Percentiles rank a stretch among this genome's conserved stretches.
These are phyloP conservation scores for Macaranga tanarius DNA, from an alignment of 441 rosid genomes.

Conservation along the genomic window DNA sequence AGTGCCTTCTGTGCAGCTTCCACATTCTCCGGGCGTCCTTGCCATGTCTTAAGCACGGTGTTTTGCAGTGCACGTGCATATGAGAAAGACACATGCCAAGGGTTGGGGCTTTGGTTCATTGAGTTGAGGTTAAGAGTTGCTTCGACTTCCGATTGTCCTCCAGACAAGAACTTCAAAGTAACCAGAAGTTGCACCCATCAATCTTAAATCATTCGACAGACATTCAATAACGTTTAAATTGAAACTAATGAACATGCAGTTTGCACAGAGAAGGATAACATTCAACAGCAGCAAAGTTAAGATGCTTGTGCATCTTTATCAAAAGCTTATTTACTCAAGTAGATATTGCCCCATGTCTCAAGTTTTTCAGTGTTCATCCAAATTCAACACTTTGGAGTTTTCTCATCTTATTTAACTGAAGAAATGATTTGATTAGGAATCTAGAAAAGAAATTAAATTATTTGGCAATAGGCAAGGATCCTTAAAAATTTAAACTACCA, in stretches of 20 bases:
- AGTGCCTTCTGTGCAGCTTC: slow-evolving; percentile 88
- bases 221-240: neutral
- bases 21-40: slow-evolving; percentile 76
- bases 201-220: neutral
- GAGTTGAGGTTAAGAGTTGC: slow-evolving; percentile 91
- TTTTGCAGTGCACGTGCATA: slow-evolving; percentile 97
- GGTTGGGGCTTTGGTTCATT: slow-evolving; percentile 97
- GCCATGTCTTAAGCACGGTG: slow-evolving; percentile 96
- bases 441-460: neutral
- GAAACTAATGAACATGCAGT: neutral
- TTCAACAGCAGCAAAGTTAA: neutral
- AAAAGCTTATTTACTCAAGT: neutral
- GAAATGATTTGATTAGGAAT: neutral
- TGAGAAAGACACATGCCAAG: slow-evolving; percentile 99
- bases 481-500: neutral
- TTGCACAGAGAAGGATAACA: slow-evolving; percentile 8
- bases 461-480: neutral
- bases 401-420: too few relatives aligned
- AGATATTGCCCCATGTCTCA: neutral
- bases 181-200: slow-evolving; percentile 1
- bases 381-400: neutral
- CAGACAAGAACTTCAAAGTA: slow-evolving; percentile 75
- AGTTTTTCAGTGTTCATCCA: neutral
- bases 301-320: neutral
- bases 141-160: slow-evolving; percentile 95